A percentile compares a stretch with the other conserved stretches of the same genome.
These are phyloP conservation scores for Phytopythium sindhum DNA, from an alignment of 352 stramenopile species.

Conservation along the genomic window DNA sequence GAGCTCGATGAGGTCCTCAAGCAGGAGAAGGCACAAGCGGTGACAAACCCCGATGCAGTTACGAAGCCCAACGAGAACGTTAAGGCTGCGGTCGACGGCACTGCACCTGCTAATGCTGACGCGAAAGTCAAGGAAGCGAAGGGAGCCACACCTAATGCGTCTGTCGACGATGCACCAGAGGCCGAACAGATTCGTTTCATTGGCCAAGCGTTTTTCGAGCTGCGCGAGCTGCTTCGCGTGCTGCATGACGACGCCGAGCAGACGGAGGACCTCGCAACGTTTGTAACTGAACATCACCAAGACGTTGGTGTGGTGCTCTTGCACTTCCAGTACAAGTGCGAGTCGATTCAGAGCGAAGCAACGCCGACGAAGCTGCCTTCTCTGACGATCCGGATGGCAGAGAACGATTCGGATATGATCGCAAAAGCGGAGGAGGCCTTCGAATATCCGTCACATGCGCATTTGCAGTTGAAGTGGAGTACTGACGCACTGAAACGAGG, in stretches of 20 bases:
- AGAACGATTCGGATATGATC: constrained; percentile 21
- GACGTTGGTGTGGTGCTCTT: constrained; percentile 38
- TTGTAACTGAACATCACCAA: constrained; percentile 29
- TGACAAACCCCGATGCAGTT: not conserved
- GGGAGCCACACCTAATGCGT: too few relatives aligned
- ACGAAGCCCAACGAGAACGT: not conserved
- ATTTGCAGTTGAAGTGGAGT: constrained; percentile 41
- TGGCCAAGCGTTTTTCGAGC: constrained; percentile 41
- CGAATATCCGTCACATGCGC: constrained; percentile 36
- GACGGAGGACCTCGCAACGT: constrained; percentile 36
- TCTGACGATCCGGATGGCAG: constrained; percentile 28
- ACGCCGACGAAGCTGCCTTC: constrained; percentile 5
- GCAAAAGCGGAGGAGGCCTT: constrained; percentile 18
- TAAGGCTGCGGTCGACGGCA: not conserved
- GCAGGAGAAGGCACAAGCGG: not conserved
- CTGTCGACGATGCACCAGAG: not conserved
- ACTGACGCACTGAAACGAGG: constrained; percentile 15
- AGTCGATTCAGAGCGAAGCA: constrained; percentile 23
- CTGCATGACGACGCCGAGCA: constrained; percentile 39
- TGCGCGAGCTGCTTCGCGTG: constrained; percentile 35
- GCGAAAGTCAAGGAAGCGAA: not conserved
- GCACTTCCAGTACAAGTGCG: constrained; percentile 50
- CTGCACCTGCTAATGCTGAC: not conserved
- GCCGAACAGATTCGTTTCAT: constrained; percentile 26
- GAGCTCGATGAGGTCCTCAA: constrained; percentile 11